These are phyloP conservation scores for Colletotrichum sp. DNA, from an alignment of 2,329 filamentous ascomycete genomes.

Conservation along the genomic window DNA sequence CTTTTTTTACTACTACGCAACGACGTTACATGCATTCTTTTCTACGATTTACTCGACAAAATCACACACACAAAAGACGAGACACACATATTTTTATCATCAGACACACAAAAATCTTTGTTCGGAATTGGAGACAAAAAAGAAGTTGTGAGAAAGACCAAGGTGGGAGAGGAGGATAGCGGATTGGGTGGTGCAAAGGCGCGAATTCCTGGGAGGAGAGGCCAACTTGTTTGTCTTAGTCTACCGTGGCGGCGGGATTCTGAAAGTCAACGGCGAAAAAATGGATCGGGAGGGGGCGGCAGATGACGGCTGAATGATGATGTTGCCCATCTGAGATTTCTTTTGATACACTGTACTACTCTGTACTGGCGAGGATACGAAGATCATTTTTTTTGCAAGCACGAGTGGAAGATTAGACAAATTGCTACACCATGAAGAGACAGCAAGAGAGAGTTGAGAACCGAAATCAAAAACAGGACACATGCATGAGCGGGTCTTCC, in stretches of 20 bases:
- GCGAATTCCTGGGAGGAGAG: neutral
- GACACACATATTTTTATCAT: neutral
- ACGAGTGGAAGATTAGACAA: neutral
- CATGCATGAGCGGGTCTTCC: neutral
- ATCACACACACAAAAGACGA: neutral
- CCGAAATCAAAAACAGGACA: neutral
- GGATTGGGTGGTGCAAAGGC: neutral
- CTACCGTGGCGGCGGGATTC: neutral
- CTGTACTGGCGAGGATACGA: neutral
- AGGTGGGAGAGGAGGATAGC: neutral
- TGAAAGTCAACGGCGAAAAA: neutral
- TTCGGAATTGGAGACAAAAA: neutral
- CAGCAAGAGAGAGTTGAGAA: neutral
- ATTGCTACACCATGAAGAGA: neutral
- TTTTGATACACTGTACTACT: neutral
- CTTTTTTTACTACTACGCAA: neutral
- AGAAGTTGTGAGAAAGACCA: neutral
- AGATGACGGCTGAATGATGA: neutral
- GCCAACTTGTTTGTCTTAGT: neutral
- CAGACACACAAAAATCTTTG: neutral
- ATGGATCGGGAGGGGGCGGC: neutral
- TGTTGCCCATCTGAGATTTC: neutral
- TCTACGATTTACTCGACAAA: slow-evolving; percentile 1
- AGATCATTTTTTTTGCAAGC: neutral
- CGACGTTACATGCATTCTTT: slow-evolving; percentile 6